phyloP scores from a whole-genome alignment of 805 yeast species.

The Teunomyces lycoperdinae region DNA sequence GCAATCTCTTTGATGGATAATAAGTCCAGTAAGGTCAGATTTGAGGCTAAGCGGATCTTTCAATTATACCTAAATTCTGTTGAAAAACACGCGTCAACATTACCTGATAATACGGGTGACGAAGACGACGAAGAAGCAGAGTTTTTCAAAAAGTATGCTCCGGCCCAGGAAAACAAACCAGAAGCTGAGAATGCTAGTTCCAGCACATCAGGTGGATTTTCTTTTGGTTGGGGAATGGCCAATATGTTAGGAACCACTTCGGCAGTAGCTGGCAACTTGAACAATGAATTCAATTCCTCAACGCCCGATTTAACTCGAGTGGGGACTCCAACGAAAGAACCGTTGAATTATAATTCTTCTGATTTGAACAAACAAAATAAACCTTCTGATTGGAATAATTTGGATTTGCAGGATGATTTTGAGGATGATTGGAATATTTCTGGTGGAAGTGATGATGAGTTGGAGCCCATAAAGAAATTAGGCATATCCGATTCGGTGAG shows the following conservation, averaged over 20 bases:
- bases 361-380: neutral
- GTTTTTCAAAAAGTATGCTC: conserved; percentile 29
- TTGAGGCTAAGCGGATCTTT: conserved; percentile 68
- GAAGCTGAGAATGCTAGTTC: conserved; percentile 6
- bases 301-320: conserved; percentile 35
- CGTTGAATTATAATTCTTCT: conserved; percentile 4
- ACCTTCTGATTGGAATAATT: conserved; percentile 12
- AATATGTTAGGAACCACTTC: conserved; percentile 32
- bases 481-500: neutral
- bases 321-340: conserved; percentile 22
- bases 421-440: conserved; percentile 23
- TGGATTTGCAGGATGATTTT: conserved; percentile 15
- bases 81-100: conserved; percentile 34
- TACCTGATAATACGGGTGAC: conserved; percentile 34
- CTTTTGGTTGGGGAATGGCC: conserved; percentile 38
- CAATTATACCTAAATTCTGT: conserved; percentile 49
- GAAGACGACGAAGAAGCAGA: conserved; percentile 40
- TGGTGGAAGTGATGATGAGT: conserved; percentile 11
- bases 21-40: conserved; percentile 60
- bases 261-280: conserved; percentile 30
- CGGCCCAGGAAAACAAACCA: conserved; percentile 4
- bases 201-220: conserved; percentile 9
- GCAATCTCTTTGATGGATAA: conserved; percentile 82
- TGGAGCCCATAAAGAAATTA: conserved; percentile 1
- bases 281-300: conserved; percentile 35